Conservation (phyloP, 2,329 filamentous ascomycete genomes). For the Chrysoporthe puriensis region DNA sequence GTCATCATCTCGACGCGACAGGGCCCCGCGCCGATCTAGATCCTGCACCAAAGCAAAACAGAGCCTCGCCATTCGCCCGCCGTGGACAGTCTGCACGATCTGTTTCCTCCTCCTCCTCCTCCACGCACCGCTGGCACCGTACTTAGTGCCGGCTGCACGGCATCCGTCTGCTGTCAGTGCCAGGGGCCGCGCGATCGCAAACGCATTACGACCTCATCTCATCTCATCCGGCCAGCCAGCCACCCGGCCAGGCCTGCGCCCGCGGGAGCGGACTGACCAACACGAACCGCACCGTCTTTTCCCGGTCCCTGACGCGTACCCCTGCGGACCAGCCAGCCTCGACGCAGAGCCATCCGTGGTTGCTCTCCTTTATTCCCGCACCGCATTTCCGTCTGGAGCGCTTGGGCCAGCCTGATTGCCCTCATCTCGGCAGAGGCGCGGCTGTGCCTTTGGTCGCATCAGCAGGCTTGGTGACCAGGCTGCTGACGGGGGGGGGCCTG, state of each 20-base stretch:
- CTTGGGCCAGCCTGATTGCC: background rate
- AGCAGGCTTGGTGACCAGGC: too few species aligned
- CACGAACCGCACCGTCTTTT: background rate
- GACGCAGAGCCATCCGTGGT: background rate
- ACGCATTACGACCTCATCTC: constrained; percentile 9
- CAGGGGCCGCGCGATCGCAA: background rate
- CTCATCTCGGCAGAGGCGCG: background rate
- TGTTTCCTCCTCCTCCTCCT: background rate
- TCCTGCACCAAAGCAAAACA: background rate
- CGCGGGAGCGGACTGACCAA: background rate
- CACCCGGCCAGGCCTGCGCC: background rate
- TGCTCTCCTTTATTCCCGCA: background rate
- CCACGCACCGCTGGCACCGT: background rate
- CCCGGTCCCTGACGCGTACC: background rate
- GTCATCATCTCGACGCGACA: background rate
- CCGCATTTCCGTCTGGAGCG: too few species aligned
- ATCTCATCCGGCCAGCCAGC: background rate
- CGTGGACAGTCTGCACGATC: background rate
- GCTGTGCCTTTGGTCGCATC: background rate
- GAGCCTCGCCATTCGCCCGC: constrained; percentile 2
- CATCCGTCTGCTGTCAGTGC: background rate
- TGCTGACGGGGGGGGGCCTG: too few species aligned
- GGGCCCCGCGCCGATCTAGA: too few species aligned
- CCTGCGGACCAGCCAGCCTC: too few species aligned
- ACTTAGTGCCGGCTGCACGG: background rate